Evolutionary conservation across 371 early-diverging fungal genomes (phyloP), one percentile per base, ranked within the genome.

Genomic region (Mucor saturninus): DNA sequence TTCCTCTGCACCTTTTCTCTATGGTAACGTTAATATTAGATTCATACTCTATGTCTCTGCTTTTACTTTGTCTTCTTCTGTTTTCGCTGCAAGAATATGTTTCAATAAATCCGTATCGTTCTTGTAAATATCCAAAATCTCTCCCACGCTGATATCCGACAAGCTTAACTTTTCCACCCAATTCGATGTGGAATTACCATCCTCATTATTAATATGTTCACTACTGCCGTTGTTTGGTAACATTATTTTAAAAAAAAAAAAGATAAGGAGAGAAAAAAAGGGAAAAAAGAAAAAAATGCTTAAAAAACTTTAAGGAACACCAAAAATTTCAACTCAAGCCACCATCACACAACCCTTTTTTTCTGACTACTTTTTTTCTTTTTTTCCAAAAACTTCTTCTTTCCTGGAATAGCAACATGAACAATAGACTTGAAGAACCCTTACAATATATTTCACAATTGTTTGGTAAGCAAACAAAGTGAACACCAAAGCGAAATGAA

Each of bases 61-160:
- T 21, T 31, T 67, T 73, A 77, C 84, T 65, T 80, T 83, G 38
- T 83, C 84, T 59, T 83, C 84, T 62, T 83, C 84, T 8, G 82
- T 71, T 54, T 83, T 83, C 9, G 84, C 79, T n/a, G 56, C 64
- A 14, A 83, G 64, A 37, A 83, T 74, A 60, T 78, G 79, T 52
- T 80, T 81, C 49, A 83, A 59, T 15, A 83, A 57, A 35, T 83
- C 84, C 13, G 82, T 69, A 61, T 83, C 77, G 59, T 81, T 68
- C 42, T 78, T 69, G 49, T 80, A 83, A n/a, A 59, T 56, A 37
- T 83, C 77, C 15, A 83, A 58, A 40, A 83, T 80, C 29, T 81
- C 82, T n/a, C 66, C 71, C 8, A 83, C 75, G 15, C 77, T 68
- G 13, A 81, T 60, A 52, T 81, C 81, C 13, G 69, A 67, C 26